Base-by-base conservation (phyloP, 2,329 filamentous ascomycete genomes). In the Fusarium paranaense region DNA sequence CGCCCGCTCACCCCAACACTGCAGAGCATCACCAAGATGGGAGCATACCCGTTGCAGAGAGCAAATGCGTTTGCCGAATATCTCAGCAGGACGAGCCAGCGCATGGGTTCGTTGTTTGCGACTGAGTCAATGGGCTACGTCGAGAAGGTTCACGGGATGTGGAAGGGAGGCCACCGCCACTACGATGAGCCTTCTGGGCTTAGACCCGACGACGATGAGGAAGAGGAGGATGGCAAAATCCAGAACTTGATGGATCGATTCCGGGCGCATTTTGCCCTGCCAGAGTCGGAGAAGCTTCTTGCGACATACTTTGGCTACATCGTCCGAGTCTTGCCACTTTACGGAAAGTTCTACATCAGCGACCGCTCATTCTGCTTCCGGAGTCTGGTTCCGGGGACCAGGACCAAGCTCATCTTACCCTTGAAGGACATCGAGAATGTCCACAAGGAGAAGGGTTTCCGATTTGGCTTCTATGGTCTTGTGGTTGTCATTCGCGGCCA, bases 81-180 rank as follows among this genome's bases (percentile, higher is more conserved):
- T 80, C 86, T 98, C 61, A 94, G 93, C 79, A 92, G 89, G 65
- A 91, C 93, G 25, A 93, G 95, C 25, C 93, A 94, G 75, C 91
- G 91, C 37, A 94, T 98, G 91, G 94, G 94, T 69, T 94, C 87
- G 32, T 85, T 97, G 10, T 85, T 98, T 54, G 94, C 96, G 8
- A 94, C 93, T 0, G 95, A 98, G 81, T 97, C 96, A 0, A 97
- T 98, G 92, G 95, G 95, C 2, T 98, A 98, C 80, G 93, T 98
- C 35, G 95, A 97, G 80, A 98, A 98, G 82, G 95, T 98, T 0
- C 97, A 96, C 0, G 96, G 95, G 40, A 98, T 98, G 94, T 97
- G 97, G 91, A 94, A 95, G 75, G 97, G 97, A 37, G 94, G 94
- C 14, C 92, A 93, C 77, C 95, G 93, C 78, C 96, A 98, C 82